Conservation (phyloP, 2,329 filamentous ascomycete genomes). For the Sphaerulina populicola region DNA sequence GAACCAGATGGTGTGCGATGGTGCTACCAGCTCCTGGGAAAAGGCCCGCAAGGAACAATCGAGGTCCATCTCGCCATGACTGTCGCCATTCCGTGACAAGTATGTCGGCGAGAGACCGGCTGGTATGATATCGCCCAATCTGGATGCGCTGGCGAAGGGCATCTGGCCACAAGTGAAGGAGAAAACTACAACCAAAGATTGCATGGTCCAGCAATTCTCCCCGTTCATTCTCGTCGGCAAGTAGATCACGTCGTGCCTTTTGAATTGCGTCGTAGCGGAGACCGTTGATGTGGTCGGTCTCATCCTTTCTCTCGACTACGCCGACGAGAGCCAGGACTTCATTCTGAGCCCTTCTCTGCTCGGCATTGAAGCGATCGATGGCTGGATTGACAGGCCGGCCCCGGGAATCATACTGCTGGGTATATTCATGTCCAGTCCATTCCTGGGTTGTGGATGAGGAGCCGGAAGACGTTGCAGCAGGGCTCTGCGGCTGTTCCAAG, state of each 20-base stretch:
- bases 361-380: slow-evolving; percentile 35
- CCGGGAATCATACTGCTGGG: slow-evolving; percentile 39
- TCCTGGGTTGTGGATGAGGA: neutral
- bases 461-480: slow-evolving; percentile 18
- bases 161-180: slow-evolving; percentile 20
- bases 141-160: slow-evolving; percentile 20
- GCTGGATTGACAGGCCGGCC: slow-evolving; percentile 39
- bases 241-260: slow-evolving; percentile 13
- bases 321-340: slow-evolving; percentile 42
- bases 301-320: slow-evolving; percentile 37
- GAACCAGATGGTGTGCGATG: slow-evolving; percentile 12
- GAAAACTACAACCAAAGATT: slow-evolving; percentile 10
- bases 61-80: slow-evolving; percentile 11
- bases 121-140: slow-evolving; percentile 22
- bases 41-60: slow-evolving; percentile 8
- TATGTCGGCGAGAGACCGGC: slow-evolving; percentile 16
- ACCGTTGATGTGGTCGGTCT: slow-evolving; percentile 11
- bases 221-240: slow-evolving; percentile 21
- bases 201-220: slow-evolving; percentile 21
- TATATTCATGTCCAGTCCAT: slow-evolving; percentile 15
- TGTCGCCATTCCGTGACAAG: slow-evolving; percentile 13
- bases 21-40: slow-evolving; percentile 18
- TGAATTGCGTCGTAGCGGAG: slow-evolving; percentile 8
- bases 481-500: slow-evolving; percentile 35
- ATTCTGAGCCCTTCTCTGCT: slow-evolving; percentile 41